Evolutionary conservation across 2,329 filamentous ascomycete species (phyloP).

Genomic region (Colletotrichum kahawae): DNA sequence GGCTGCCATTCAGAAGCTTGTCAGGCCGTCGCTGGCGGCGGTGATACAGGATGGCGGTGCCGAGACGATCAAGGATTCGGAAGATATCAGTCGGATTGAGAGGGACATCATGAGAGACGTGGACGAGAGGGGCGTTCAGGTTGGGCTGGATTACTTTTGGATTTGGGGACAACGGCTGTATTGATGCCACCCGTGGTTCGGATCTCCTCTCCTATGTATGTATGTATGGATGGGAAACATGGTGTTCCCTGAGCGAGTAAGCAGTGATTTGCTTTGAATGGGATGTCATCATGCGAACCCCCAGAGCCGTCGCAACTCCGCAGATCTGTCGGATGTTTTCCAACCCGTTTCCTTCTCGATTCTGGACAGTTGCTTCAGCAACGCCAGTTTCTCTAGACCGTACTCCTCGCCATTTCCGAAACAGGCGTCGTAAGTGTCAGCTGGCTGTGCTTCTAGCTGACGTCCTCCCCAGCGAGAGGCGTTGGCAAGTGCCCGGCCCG

Average conservation of each 20-base stretch:
- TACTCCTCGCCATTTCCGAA: neutral
- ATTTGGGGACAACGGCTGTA: neutral
- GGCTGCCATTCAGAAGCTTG: neutral
- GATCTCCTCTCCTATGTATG: neutral
- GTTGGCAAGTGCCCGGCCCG: neutral
- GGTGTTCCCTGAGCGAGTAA: neutral
- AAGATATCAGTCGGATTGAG: neutral
- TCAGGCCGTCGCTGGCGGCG: neutral
- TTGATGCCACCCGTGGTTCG: neutral
- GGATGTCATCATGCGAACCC: neutral
- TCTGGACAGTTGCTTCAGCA: constrained; percentile 12
- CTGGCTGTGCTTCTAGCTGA: too few species aligned
- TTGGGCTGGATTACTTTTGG: constrained; percentile 3
- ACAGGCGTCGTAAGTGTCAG: neutral
- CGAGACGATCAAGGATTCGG: constrained; percentile 5
- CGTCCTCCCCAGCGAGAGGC: neutral
- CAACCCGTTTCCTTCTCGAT: constrained; percentile 17
- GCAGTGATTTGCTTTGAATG: neutral
- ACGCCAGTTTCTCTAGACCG: constrained; percentile 1
- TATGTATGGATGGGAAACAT: neutral
- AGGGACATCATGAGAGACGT: neutral
- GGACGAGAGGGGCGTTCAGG: neutral
- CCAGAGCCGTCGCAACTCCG: neutral
- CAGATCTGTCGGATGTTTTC: constrained; percentile 11
- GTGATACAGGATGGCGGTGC: constrained; percentile 1